Conservation (phyloP, 1,284 basidiomycete species). For the Cryptococcus wingfieldii region DNA sequence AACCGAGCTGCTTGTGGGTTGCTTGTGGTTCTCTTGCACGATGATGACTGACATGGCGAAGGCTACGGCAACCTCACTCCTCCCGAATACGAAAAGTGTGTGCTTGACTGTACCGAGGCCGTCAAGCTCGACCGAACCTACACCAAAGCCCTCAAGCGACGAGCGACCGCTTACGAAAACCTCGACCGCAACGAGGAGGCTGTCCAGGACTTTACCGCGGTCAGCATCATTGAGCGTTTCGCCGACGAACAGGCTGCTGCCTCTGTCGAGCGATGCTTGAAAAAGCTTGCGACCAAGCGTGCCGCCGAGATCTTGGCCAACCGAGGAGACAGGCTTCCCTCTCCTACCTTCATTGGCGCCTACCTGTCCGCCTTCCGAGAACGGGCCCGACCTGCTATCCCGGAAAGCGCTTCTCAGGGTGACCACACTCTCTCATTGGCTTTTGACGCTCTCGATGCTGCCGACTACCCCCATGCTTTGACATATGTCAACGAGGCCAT, state of each 20-base stretch:
- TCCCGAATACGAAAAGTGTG: slow-evolving; percentile 74
- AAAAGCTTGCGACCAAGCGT: slow-evolving; percentile 61
- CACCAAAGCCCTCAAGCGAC: slow-evolving; percentile 91
- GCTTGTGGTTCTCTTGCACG: not conserved
- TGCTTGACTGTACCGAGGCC: slow-evolving; percentile 88
- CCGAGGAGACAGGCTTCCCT: slow-evolving; percentile 80
- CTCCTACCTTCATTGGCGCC: slow-evolving; percentile 87
- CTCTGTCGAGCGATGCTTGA: slow-evolving; percentile 86
- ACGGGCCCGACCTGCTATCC: slow-evolving; percentile 66
- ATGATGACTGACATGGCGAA: slow-evolving; percentile 33
- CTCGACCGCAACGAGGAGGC: slow-evolving; percentile 71
- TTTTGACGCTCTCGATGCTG: slow-evolving; percentile 75
- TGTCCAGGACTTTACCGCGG: slow-evolving; percentile 88
- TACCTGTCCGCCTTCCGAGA: slow-evolving; percentile 96
- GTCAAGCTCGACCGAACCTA: slow-evolving; percentile 80
- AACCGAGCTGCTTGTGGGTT: slow-evolving; percentile 90
- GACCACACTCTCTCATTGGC: slow-evolving; percentile 80
- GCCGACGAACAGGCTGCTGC: slow-evolving; percentile 73
- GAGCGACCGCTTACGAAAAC: slow-evolving; percentile 79
- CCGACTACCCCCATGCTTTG: slow-evolving; percentile 81
- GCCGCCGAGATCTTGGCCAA: slow-evolving; percentile 42
- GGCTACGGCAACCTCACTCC: slow-evolving; percentile 89
- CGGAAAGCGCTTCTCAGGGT: slow-evolving; percentile 70
- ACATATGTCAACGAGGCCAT: slow-evolving; percentile 79
- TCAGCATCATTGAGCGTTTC: slow-evolving; percentile 92